Base-by-base conservation (phyloP, 2,329 filamentous ascomycete genomes). In the Trichoderma simmonsii region DNA sequence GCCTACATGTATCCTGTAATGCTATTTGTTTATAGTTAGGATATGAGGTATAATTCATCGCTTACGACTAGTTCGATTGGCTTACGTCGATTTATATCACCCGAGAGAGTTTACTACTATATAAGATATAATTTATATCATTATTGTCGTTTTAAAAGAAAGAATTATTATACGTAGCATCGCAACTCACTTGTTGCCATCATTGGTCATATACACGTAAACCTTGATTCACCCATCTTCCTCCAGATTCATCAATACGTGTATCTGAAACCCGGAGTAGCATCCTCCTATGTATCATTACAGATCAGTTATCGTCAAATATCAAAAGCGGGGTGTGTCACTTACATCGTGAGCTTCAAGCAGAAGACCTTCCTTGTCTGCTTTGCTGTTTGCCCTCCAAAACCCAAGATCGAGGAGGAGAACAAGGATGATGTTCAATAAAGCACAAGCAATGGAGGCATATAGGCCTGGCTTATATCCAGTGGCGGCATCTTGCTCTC, bases 381-480 rank as follows among this genome's bases (percentile, higher is more conserved):
- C 87, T 77, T 83, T 83, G 71, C 76, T 78, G 74, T 89, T 89
- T 74, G 83, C 77, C 15, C 81, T 73, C 73, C 80, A 80, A 73
- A 85, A 87, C 5, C 80, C 78, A 3, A 85, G 30, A 26, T 82
- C 84, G 28, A 83, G 77, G 0, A 83, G 9, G 3, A 75, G 66
- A 1, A 88, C 86, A 21, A 88, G 73, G 5, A 87, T 32, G 3
- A 88, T 76, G 28, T 78, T 85, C 60, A 88, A 73, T 2, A 86
- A 75, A 28, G 81, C 82, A 74, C 83, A 86, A 1, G 86, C 83
- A 57, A 89, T 86, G 78, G 87, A 88, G 6, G 87, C 83, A 70
- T 85, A 89, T 75, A 89, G 80, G 28, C 87, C 87, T 0, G 87
- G 87, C 76, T 79, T 83, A 79, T 90, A 90, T 4, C 80, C 80